Base-by-base conservation (phyloP, 2,329 filamentous ascomycete genomes). In the Alternaria rosae region DNA sequence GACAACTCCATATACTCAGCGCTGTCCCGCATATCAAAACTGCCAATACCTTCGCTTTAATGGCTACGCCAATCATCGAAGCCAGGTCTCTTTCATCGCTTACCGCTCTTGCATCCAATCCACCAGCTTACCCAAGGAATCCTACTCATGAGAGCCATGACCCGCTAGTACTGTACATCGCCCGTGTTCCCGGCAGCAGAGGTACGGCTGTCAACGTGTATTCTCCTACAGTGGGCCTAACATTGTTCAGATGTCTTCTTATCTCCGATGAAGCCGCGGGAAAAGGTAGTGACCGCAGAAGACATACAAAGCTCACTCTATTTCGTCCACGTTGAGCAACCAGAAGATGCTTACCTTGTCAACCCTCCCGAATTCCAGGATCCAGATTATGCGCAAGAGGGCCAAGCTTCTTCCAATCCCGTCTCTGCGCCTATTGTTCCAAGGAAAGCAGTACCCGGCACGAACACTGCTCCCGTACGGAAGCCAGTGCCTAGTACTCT, bases 291-390 rank as follows among this genome's bases (percentile, higher is more conserved):
- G 66, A 96, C 93, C 0, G 89, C 88, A 45, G 90, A 94, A 76
- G 94, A 97, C 76, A 90, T 99, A 51, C 88, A 91, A 58, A 92
- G 89, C 71, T 97, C 91, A 13, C 85, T 99, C 6, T 99, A 98
- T 81, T 98, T 95, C 76, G 83, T 97, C 55, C 94, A 98, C 79
- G 86, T 96, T 41, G 87, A 92, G 61, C 84, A 86, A 2, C 86
- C 87, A 4, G 84, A 92, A 59, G 77, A 81, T 62, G 78, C 78
- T 28, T 75, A 81, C 30, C 77, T 82, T 6, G 44, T 78, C 28
- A 62, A 51, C 9, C 61, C 67, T 38, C 52, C 69, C 8, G 57
- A 61, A 5, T 64, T 61, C 26, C 63, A 61, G n/a, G 56, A 69
- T n/a, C 42, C 61, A 13, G 54, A 65, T n/a, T 61, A 67, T 51